Evolutionary conservation across 371 early-diverging fungal genomes (phyloP).

Genomic region (Nematocida parisii): DNA sequence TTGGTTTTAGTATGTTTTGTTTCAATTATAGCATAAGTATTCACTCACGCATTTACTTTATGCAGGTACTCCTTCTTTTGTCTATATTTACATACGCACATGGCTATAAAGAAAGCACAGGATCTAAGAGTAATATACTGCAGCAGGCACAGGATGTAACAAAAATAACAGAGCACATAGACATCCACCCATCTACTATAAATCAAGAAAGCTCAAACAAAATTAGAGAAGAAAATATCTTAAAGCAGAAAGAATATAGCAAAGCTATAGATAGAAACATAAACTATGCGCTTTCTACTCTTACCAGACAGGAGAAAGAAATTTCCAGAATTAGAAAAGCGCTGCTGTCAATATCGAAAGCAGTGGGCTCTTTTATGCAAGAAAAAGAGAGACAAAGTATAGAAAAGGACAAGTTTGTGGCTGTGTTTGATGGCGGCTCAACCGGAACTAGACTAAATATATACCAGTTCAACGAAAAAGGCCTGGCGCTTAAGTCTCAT

Average conservation of each 20-base stretch:
- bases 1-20: conserved; percentile 44
- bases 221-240: not conserved
- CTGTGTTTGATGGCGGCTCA: conserved; percentile 66
- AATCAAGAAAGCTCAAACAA: not conserved
- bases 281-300: not conserved
- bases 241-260: not conserved
- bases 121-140: not conserved
- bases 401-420: conserved; percentile 32
- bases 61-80: not conserved
- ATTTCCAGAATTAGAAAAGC: not conserved
- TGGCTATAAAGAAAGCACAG: not conserved
- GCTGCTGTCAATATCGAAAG: not conserved
- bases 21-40: conserved; percentile 32
- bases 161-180: conserved; percentile 9
- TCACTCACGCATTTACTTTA: not conserved
- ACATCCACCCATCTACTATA: not conserved
- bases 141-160: not conserved
- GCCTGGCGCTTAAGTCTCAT: conserved; percentile 15
- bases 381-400: not conserved
- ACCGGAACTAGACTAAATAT: conserved; percentile 68
- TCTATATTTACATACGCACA: not conserved
- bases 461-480: conserved; percentile 59
- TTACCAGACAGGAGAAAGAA: not conserved
- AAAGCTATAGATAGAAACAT: not conserved
- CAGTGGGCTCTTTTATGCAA: not conserved